Percentiles rank a stretch among this genome's conserved stretches.
phyloP scores from a whole-genome alignment of 2,329 filamentous ascomycete species.

The Talaromyces sp. region DNA sequence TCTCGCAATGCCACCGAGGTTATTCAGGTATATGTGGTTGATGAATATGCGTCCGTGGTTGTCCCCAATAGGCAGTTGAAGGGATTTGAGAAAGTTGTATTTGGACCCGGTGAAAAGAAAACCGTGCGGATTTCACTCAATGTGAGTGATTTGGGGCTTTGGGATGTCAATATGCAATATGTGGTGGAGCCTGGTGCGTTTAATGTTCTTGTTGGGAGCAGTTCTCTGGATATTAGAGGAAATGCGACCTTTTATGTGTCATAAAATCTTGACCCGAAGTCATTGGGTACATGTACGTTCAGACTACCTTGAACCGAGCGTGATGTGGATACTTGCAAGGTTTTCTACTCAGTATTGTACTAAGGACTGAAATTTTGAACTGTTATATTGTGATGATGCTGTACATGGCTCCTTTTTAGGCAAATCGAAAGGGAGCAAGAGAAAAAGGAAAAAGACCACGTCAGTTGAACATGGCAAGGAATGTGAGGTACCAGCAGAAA shows the following conservation, averaged over 20 bases:
- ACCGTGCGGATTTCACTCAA: slow-evolving; percentile 49
- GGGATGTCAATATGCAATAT: slow-evolving; percentile 61
- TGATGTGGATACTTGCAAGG: too few species aligned
- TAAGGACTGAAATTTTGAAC: background rate
- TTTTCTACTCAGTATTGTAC: too few species aligned
- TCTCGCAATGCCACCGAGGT: slow-evolving; percentile 59
- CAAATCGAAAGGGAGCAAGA: background rate
- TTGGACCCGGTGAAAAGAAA: slow-evolving; percentile 56
- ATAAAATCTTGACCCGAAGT: background rate
- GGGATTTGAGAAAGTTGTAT: slow-evolving; percentile 61
- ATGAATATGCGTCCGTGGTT: slow-evolving; percentile 57
- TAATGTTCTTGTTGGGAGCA: slow-evolving; percentile 55
- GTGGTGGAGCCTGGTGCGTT: slow-evolving; percentile 70
- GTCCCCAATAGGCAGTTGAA: slow-evolving; percentile 61
- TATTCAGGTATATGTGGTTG: slow-evolving; percentile 63
- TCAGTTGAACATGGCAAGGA: background rate
- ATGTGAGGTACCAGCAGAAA: slow-evolving; percentile 1
- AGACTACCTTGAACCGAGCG: too few species aligned
- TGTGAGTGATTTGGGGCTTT: slow-evolving; percentile 50
- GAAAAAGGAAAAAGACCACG: slow-evolving; percentile 3
- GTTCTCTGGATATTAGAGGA: slow-evolving; percentile 33
- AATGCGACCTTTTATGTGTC: slow-evolving; percentile 29
- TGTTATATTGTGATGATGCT: background rate
- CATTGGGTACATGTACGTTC: too few species aligned
- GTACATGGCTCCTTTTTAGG: background rate